Percentiles rank a stretch among this genome's conserved stretches.
Evolutionary conservation across 768 basidiomycete genomes (phyloP).

Genomic region (Pleurotus tuoliensis): DNA sequence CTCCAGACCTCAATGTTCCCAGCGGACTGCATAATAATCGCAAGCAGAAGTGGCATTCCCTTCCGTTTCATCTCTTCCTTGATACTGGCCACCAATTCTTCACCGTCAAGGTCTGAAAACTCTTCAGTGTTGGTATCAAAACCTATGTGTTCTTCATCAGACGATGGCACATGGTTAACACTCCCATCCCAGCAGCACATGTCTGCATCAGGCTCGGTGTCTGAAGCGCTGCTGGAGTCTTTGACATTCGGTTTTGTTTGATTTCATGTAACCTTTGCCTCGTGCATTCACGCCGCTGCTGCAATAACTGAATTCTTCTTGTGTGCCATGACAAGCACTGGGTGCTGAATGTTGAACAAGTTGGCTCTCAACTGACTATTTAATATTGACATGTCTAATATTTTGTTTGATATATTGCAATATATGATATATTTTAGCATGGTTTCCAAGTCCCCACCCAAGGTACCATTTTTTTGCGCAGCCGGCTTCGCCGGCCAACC

Average conservation of each 20-base stretch:
- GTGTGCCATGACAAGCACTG: not conserved
- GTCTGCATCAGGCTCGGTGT: not conserved
- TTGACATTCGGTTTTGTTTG: not conserved
- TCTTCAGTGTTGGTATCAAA: not conserved
- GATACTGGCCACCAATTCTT: not conserved
- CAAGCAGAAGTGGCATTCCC: not conserved
- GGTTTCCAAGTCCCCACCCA: not conserved
- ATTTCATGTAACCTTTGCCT: not conserved
- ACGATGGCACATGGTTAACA: not conserved
- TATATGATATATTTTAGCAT: not conserved
- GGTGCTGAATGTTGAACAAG: not conserved
- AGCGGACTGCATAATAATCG: not conserved
- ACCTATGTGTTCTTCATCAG: not conserved
- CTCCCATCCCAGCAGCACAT: not conserved
- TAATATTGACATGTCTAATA: not conserved
- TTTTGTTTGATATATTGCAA: not conserved
- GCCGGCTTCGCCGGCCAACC: not conserved
- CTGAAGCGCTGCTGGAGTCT: too few relatives aligned
- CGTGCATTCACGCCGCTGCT: not conserved
- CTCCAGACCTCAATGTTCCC: conserved; percentile 1
- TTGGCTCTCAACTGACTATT: not conserved
- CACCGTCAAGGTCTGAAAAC: not conserved
- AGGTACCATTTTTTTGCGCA: not conserved
- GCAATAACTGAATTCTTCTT: not conserved
- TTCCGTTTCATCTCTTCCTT: not conserved